These are phyloP conservation scores for Trypanosoma melophagium DNA, from an alignment of 208 protist species.

Conservation along the genomic window DNA sequence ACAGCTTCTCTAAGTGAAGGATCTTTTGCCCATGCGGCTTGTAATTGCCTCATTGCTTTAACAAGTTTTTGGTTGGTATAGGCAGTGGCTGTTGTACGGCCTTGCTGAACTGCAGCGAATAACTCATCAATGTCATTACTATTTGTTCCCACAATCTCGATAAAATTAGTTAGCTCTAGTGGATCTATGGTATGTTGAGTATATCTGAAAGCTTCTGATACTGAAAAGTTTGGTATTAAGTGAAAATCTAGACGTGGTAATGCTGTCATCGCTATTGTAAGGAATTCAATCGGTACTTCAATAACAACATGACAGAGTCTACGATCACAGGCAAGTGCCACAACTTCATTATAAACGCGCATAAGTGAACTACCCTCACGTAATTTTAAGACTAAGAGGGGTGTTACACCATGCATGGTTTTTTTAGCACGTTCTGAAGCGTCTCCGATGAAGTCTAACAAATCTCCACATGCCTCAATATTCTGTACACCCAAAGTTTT, in stretches of 20 bases:
- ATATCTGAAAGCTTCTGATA: constrained; percentile 66
- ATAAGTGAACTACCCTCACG: constrained; percentile 65
- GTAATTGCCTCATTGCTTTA: constrained; percentile 81
- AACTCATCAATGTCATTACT: constrained; percentile 79
- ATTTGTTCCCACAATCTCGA: constrained; percentile 81
- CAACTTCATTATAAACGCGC: constrained; percentile 79
- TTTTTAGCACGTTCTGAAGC: constrained; percentile 59
- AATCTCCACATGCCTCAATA: constrained; percentile 83
- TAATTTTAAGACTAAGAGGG: constrained; percentile 74
- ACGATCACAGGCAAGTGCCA: constrained; percentile 69
- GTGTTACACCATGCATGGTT: constrained; percentile 51
- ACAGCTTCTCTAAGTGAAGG: constrained; percentile 45
- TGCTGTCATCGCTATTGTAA: constrained; percentile 52
- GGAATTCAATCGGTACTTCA: constrained; percentile 69
- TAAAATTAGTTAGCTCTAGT: constrained; percentile 55
- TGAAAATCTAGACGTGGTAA: constrained; percentile 81
- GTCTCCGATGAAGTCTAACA: constrained; percentile 80
- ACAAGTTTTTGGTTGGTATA: constrained; percentile 79
- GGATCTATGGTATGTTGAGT: constrained; percentile 78
- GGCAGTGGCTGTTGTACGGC: constrained; percentile 44
- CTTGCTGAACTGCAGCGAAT: constrained; percentile 67
- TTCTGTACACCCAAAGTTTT: constrained; percentile 78
- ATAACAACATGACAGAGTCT: constrained; percentile 76
- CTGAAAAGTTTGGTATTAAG: constrained; percentile 69
- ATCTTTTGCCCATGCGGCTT: constrained; percentile 47